phyloP scores from a whole-genome alignment of 495 filamentous ascomycete species.

The Talaromyces adpressus region DNA sequence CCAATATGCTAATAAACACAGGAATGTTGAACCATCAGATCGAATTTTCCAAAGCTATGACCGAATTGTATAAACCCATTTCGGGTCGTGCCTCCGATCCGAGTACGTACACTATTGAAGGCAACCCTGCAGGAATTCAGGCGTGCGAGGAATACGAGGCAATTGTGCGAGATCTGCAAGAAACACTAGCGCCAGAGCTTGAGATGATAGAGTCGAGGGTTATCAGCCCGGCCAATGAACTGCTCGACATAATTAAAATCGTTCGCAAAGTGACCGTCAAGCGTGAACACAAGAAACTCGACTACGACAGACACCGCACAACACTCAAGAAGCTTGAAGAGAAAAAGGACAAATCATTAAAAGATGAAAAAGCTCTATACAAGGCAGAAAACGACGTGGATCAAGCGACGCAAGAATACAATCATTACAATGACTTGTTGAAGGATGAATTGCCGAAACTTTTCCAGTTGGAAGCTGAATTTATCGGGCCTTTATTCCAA shows the following conservation, averaged over 20 bases:
- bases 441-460: constrained; percentile 94
- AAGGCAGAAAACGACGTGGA: constrained; percentile 92
- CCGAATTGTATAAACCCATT: constrained; percentile 97
- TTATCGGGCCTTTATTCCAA: constrained; percentile 96
- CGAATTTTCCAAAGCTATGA: constrained; percentile 92
- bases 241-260: constrained; percentile 90
- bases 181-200: constrained; percentile 80
- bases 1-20: constrained; percentile 17
- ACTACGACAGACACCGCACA: constrained; percentile 82
- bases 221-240: constrained; percentile 88
- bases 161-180: constrained; percentile 85
- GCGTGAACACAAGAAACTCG: constrained; percentile 94
- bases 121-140: constrained; percentile 87
- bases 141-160: constrained; percentile 96
- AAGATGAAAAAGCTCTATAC: constrained; percentile 96
- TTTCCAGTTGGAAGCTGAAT: constrained; percentile 88
- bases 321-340: constrained; percentile 90
- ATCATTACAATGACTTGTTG: constrained; percentile 93
- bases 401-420: constrained; percentile 87
- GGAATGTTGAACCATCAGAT: constrained; percentile 97
- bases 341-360: constrained; percentile 92
- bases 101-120: constrained; percentile 68
- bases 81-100: constrained; percentile 94
- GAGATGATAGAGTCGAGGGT: constrained; percentile 96
- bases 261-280: constrained; percentile 85